These are phyloP conservation scores for Hydrangea macrophylla DNA, from an alignment of 148 eudicot species.

Conservation along the genomic window DNA sequence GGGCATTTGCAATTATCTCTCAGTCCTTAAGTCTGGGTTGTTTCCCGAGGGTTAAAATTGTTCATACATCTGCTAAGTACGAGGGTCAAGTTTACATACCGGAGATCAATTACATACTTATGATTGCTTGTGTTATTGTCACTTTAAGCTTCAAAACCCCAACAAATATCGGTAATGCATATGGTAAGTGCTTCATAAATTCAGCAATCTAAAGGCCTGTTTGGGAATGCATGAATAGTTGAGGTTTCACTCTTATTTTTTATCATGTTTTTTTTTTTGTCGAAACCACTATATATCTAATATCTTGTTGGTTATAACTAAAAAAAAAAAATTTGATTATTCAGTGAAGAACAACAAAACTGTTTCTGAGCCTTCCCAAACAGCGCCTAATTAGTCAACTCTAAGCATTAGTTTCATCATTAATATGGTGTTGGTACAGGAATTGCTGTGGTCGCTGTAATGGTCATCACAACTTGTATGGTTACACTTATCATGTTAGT, in stretches of 20 bases:
- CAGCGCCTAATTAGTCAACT: no score
- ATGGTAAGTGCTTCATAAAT: conserved; percentile 45
- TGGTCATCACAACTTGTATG: conserved; percentile 36
- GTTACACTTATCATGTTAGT: conserved; percentile 40
- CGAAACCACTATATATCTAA: no score
- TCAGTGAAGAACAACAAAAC: no score
- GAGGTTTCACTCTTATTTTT: no score
- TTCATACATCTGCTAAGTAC: conserved; percentile 66
- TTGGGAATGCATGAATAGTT: no score
- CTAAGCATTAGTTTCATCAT: no score
- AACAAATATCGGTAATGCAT: conserved; percentile 66
- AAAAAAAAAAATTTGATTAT: no score
- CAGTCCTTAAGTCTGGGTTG: conserved; percentile 64
- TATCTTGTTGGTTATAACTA: no score
- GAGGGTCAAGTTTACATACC: conserved; percentile 89
- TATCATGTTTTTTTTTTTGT: no score
- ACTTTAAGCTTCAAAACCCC: conserved; percentile 58
- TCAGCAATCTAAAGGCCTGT: no score
- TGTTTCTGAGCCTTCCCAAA: no score
- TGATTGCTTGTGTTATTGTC: conserved; percentile 60
- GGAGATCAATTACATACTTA: conserved; percentile 61
- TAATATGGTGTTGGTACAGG: conserved; percentile 17
- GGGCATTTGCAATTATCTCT: conserved; percentile 59
- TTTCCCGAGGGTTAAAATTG: conserved; percentile 67
- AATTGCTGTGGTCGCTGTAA: conserved; percentile 35